Base-by-base conservation (phyloP, 1,139 yeast species). In the Yamadazyma dendronema region DNA sequence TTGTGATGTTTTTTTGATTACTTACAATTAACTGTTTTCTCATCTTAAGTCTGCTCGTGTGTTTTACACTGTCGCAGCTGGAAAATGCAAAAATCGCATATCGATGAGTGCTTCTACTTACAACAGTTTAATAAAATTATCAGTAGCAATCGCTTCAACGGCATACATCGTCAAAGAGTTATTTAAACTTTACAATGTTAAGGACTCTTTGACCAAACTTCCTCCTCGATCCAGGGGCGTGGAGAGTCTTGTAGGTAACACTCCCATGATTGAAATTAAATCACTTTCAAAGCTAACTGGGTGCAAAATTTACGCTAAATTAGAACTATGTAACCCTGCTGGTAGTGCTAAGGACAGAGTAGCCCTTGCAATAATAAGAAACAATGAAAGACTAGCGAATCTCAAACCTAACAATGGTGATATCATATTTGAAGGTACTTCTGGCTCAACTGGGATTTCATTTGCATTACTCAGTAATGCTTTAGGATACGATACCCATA, bases 291-390 rank as follows among this genome's bases (percentile, higher is more conserved):
- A 69, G 11, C 62, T 72, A 16, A 87, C 96, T 0, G 95, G 95
- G 0, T 83, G 95, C 54, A 81, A 84, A 34, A 79, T 92, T 8
- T 86, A 81, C 52, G 97, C 95, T 39, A 92, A 92, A 56, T 62
- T 90, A 43, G 98, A 92, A 59, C 65, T 88, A 41, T 65, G 74
- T 50, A 92, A 92, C 53, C 97, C 97, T 1, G 98, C 95, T 15
- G 97, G 97, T 0, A 85, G 95, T 35, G 95, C 97, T 26, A 92
- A 92, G 55, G 98, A 92, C 55, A 68, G 98, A 38, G 95, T 92
- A 28, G 98, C 97, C 1, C 69, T 87, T 35, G 85, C 95, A 1
- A 84, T 92, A 48, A 83, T 90, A 23, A 64, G 77, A 37, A 77
- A 76, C 14, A 85, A 86, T 38, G 96, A 87, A 57, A 39, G 48